Conservation (phyloP, 2,329 filamentous ascomycete genomes). For the Paecilomyces formosus region DNA sequence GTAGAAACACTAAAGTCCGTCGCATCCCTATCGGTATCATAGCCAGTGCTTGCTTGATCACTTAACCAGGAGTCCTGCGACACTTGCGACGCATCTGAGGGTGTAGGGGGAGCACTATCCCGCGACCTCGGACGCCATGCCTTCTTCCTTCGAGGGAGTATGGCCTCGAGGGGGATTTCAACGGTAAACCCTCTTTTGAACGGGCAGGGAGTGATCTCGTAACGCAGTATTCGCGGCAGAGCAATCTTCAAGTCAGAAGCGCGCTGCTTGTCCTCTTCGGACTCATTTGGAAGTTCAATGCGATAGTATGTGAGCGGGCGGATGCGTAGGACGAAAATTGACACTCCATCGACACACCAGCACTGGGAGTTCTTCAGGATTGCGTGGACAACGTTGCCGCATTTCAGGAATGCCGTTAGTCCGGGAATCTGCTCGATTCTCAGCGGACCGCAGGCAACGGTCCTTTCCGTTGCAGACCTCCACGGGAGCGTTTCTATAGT, state of each 20-base stretch:
- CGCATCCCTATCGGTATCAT: slow-evolving; percentile 24
- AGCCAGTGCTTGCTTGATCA: slow-evolving; percentile 21
- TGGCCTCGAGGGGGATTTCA: slow-evolving; percentile 61
- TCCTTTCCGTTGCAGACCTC: slow-evolving; percentile 69
- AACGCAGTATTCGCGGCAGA: slow-evolving; percentile 66
- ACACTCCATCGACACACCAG: slow-evolving; percentile 82
- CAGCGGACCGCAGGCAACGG: slow-evolving; percentile 72
- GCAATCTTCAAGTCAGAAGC: slow-evolving; percentile 63
- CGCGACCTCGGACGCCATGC: slow-evolving; percentile 59
- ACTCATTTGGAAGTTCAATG: slow-evolving; percentile 69
- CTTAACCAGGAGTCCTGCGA: slow-evolving; percentile 9
- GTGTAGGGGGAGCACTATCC: slow-evolving; percentile 20
- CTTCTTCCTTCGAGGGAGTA: slow-evolving; percentile 57
- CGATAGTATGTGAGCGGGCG: slow-evolving; percentile 80
- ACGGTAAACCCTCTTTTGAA: slow-evolving; percentile 73
- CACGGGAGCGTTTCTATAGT: slow-evolving; percentile 61
- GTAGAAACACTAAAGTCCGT: slow-evolving; percentile 20
- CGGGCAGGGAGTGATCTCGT: slow-evolving; percentile 81
- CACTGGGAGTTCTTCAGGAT: slow-evolving; percentile 86
- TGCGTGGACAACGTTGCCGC: slow-evolving; percentile 72
- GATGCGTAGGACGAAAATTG: slow-evolving; percentile 81
- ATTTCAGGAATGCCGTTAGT: slow-evolving; percentile 81
- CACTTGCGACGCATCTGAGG: slow-evolving; percentile 9
- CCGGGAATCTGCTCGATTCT: slow-evolving; percentile 80
- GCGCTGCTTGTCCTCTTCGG: slow-evolving; percentile 55